Evolutionary conservation across 78 protist species (phyloP), one percentile per base, ranked within the genome.

Genomic region (Tieghemostelium lacteum): DNA sequence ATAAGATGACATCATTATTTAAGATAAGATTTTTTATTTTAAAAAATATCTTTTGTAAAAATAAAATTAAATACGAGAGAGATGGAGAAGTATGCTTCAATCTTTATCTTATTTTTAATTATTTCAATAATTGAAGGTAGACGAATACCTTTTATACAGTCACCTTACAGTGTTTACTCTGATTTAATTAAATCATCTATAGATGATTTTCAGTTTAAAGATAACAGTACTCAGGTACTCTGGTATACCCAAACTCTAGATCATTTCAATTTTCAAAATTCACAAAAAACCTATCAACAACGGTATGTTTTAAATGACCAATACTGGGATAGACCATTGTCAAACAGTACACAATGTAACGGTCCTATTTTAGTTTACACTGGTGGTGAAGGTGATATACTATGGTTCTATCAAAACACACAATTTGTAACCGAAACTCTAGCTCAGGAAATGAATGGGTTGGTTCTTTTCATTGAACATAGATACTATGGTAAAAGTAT

Each of bases 311-410:
- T 58, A 17, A 45, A 45, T 10, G 66, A 29, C 40, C 26, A 60
- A 34, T 60, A 73, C n/a, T 88, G 40, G 64, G 37, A 58, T 5
- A 49, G 45, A 45, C 49, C 67, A 1, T 6, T 24, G 42, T 49
- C 45, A 52, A 42, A 19, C 37, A 24, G 22, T 29, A 16, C 26
- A 31, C 7, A 24, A 3, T 52, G 77, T 34, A 22, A 33, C n/a
- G 20, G 70, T 20, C 88, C 92, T n/a, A 58, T 96, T 19, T 72
- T 92, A 33, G 87, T 94, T 87, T 96, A 95, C n/a, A n/a, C n/a
- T 86, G 98, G 98, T 33, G 95, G 95, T 62, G 98, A 96, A 62
- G 94, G 92, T 0, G 70, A 86, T 37, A 63, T 96, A 2, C 66
- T 17, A 20, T 16, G 50, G 55, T 96, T 87, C 86, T 34, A 49